Conservation (phyloP, 2,329 filamentous ascomycete genomes). For the Domatiomyces globalis region DNA sequence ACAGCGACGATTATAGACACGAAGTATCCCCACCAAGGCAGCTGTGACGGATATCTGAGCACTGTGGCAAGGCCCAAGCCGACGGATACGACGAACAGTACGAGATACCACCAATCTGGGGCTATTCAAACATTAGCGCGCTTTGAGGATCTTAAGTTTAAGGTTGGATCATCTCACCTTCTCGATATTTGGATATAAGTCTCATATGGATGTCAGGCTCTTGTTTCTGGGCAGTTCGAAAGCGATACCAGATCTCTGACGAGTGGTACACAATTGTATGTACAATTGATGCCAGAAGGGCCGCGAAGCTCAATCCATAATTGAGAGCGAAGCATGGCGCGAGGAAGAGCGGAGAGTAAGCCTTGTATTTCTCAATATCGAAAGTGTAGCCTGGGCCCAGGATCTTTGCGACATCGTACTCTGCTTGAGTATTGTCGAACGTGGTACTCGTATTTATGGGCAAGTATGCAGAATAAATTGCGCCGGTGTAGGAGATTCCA, state of each 20-base stretch:
- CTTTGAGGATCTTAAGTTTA: too few relatives aligned
- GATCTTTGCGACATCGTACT: conserved; percentile 24
- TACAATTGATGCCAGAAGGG: conserved; percentile 43
- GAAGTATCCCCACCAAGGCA: conserved; percentile 60
- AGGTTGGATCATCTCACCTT: not conserved
- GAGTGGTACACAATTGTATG: conserved; percentile 27
- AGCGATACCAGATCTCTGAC: conserved; percentile 24
- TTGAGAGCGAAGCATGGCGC: conserved; percentile 42
- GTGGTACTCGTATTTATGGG: conserved; percentile 23
- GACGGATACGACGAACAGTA: conserved; percentile 41
- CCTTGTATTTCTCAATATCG: conserved; percentile 31
- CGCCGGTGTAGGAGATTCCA: conserved; percentile 23
- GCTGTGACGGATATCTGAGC: conserved; percentile 48
- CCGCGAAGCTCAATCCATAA: conserved; percentile 54
- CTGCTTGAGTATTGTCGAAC: conserved; percentile 24
- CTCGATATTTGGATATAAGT: conserved; percentile 28
- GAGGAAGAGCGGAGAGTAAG: conserved; percentile 53
- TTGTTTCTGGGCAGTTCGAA: conserved; percentile 26
- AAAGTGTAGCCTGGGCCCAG: conserved; percentile 22
- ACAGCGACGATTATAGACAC: conserved; percentile 51
- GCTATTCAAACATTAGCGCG: conserved; percentile 14
- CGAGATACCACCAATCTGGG: conserved; percentile 35
- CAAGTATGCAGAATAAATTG: conserved; percentile 24
- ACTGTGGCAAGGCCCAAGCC: conserved; percentile 37
- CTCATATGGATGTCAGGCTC: conserved; percentile 32